Evolutionary conservation across 108 stramenopile genomes (phyloP), one percentile per base, ranked within the genome.

Genomic region (Stephanodiscus triporus): DNA sequence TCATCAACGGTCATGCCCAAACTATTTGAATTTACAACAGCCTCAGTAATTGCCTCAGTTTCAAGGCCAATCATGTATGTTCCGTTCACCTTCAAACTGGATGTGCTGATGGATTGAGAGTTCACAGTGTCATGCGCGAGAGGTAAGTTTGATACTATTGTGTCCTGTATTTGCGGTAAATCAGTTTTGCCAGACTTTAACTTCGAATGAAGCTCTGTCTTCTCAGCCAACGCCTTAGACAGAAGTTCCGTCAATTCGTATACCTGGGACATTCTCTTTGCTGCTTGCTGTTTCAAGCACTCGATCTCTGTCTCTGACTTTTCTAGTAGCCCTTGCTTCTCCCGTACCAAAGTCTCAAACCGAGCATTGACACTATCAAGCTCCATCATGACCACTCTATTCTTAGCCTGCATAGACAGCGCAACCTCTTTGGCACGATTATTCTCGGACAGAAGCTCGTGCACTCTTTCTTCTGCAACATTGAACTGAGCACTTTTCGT

Each of bases 181-280:
- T 24, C 51, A 49, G 48, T 7, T 5, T 0, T 53, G 8, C 14
- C 24, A 0, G 51, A 53, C 19, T 53, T 1, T 53, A 53, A 53
- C 24, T 53, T 53, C 24, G 51, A 24, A 24, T 22, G 14, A 20
- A 53, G 19, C 51, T 53, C 51, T 53, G 51, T 1, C 8, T 53
- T 53, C 9, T 53, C 51, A 53, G 19, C 19, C 19, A 53, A 53
- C 6, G 51, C 51, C 17, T 22, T 53, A 53, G 51, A 7, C 6
- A 53, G 51, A 22, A 24, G 51, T 20, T 53, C 51, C 9, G 51
- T 53, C 19, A 53, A 53, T 53, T 53, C 51, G 8, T 53, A 53
- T 20, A 53, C 19, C 51, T 53, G 51, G 23, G 51, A 53, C 51
- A 53, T 53, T 53, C 51, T 53, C 20, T 53, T 53, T 53, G 51